Base-by-base conservation (phyloP, 345 rosid species). In the Lepidium didymum region DNA sequence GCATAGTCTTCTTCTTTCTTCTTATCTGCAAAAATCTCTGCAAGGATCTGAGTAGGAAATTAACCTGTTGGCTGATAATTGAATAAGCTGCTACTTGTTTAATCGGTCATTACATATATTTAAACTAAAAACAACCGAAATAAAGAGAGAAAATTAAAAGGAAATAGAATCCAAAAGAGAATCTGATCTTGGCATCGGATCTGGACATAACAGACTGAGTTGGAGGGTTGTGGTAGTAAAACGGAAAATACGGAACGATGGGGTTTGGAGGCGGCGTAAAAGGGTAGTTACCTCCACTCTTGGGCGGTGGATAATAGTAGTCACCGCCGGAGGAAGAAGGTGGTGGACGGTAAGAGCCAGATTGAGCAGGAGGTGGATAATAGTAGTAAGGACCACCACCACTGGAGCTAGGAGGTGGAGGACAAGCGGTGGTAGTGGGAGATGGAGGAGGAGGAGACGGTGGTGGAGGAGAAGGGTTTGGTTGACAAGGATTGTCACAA, bases 201-300 rank as follows among this genome's bases (percentile, higher is more conserved):
- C 78, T 64, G 15, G 71, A 67, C 25, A 34, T 8, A 31, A 80
- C 49, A 38, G 55, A 53, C 1, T 81, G 74, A 4, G 89, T 87
- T 3, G 98, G 96, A 25, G 97, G 96, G 45, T 13, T 85, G 68
- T 89, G 70, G 74, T 77, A 91, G 81, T 83, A 94, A 53, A 76
- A 94, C 2, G 99, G 99, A 51, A 94, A 94, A 73, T 91, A 94
- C 2, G 99, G 99, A 21, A 94, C 99, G 56, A 94, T 89, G 0
- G 97, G 99, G 75, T 94, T 89, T 0, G 99, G 99, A 8, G 99
- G 99, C 5, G 99, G 96, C 2, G 96, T 91, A 1, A 72, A 73
- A 0, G 80, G 87, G 71, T 79, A 87, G 79, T 81, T 80, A 11
- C 77, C 77, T 70, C 75, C 75, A 41, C 65, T 68, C 42, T 61